Evolutionary conservation across 2,329 filamentous ascomycete genomes (phyloP).

Genomic region (Aspergillus nomiae): DNA sequence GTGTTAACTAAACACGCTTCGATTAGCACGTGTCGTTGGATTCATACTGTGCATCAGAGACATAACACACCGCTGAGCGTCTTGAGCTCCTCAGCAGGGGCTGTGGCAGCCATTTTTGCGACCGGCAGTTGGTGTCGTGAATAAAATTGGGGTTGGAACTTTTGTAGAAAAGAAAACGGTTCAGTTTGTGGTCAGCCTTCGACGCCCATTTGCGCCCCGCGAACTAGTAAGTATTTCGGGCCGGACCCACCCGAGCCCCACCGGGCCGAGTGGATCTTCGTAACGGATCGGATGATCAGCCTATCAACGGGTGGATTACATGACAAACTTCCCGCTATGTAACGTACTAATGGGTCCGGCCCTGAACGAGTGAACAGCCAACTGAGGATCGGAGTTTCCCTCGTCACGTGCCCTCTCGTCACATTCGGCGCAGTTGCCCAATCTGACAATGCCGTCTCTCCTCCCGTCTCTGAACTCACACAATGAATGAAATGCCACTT

Average conservation of each 20-base stretch:
- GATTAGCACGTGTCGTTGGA: background rate
- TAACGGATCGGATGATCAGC: background rate
- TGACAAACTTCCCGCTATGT: background rate
- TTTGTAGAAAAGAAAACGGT: background rate
- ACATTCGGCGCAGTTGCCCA: background rate
- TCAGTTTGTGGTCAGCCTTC: too few relatives aligned
- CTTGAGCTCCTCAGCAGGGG: background rate
- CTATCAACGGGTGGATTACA: background rate
- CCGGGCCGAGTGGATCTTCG: background rate
- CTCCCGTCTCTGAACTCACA: background rate
- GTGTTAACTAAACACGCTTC: background rate
- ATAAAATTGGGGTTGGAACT: background rate
- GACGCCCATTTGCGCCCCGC: too few relatives aligned
- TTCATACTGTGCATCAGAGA: background rate
- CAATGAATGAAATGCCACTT: too few relatives aligned
- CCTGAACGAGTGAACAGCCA: background rate
- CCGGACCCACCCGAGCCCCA: background rate
- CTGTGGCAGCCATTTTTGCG: background rate
- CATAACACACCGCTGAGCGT: background rate
- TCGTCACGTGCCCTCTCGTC: background rate
- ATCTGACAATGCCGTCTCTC: background rate
- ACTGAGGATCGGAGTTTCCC: background rate
- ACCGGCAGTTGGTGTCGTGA: background rate
- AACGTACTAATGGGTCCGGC: background rate
- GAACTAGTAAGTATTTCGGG: too few relatives aligned